phyloP scores from a whole-genome alignment of 169 alveolate genomes.

The Perkinsus chesapeaki region DNA sequence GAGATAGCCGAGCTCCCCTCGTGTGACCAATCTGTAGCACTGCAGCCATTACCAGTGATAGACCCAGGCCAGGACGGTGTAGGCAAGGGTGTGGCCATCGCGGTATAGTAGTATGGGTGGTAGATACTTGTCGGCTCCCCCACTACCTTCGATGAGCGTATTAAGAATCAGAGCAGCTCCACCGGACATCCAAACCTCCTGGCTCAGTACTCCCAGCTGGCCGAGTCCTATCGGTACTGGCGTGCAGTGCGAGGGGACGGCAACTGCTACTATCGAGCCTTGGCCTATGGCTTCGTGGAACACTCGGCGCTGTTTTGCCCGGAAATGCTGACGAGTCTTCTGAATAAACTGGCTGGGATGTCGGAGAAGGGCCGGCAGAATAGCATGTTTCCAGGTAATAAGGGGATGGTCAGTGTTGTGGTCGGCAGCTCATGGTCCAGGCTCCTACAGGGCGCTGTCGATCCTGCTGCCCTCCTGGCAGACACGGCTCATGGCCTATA shows the following conservation, averaged over 20 bases:
- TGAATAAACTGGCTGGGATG: background rate
- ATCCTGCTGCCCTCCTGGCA: background rate
- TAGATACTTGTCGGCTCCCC: background rate
- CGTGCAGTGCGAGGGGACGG: slow-evolving; percentile 44
- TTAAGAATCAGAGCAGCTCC: background rate
- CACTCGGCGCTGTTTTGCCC: background rate
- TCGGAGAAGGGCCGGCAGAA: background rate
- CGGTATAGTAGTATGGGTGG: background rate
- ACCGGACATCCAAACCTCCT: background rate
- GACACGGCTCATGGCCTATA: background rate
- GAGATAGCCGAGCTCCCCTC: background rate
- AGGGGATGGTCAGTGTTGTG: background rate
- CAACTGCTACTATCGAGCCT: slow-evolving; percentile 38
- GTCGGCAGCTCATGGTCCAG: background rate
- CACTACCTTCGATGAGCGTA: background rate
- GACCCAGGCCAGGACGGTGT: background rate
- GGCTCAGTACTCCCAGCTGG: background rate
- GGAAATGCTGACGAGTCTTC: background rate
- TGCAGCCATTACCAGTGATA: background rate
- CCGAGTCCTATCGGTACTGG: slow-evolving; percentile 19
- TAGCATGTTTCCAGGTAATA: background rate
- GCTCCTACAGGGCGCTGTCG: background rate
- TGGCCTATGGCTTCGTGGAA: background rate
- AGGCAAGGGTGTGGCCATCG: no score
- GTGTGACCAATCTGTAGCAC: background rate